Evolutionary conservation across 1,139 yeast genomes (phyloP), one percentile per base, ranked within the genome.

Genomic region (Suhomyces yuchorum): DNA sequence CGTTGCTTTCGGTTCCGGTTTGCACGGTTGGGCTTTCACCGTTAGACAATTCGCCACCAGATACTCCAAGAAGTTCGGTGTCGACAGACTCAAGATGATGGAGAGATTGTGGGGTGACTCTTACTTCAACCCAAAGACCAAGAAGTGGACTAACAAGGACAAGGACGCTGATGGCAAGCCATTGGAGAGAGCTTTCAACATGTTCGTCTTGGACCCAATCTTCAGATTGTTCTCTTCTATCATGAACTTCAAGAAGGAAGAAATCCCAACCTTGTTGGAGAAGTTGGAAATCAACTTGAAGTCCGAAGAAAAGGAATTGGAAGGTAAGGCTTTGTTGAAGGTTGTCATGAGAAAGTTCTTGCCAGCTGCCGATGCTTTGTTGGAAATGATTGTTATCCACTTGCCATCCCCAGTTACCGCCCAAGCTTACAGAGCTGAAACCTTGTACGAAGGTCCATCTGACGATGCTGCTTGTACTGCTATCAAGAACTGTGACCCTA

Each of bases 21-120:
- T 93, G 73, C 99, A 93, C 86, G 99, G 99, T 79, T 93, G 99
- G 99, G 98, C 97, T 75, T 93, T 93, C 93, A 93, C 99, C 68
- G 87, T 93, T 73, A 91, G 99, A 81, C 99, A 93, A 84, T 93
- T 93, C 67, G 99, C 99, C 70, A 78, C 81, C 80, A 90, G 96
- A 82, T 93, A 93, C 86, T 85, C 97, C 75, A 91, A 92, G 91
- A 93, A 93, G 82, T 93, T 93, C 75, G 99, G 99, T 90, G 98
- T 93, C 72, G 98, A 92, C 89, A 85, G 89, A 77, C 63, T 72
- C 58, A 93, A 93, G 89, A 91, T 93, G 97, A 89, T 90, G 97
- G 93, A 89, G 78, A 88, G 98, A 84, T 87, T 93, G 78, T 93
- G 99, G 99, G 99, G 99, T 80, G 98, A 93, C 83, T 88, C 96